These are phyloP conservation scores for Tetradesmus lagerheimii DNA, from an alignment of 139 green algal species.

Conservation along the genomic window DNA sequence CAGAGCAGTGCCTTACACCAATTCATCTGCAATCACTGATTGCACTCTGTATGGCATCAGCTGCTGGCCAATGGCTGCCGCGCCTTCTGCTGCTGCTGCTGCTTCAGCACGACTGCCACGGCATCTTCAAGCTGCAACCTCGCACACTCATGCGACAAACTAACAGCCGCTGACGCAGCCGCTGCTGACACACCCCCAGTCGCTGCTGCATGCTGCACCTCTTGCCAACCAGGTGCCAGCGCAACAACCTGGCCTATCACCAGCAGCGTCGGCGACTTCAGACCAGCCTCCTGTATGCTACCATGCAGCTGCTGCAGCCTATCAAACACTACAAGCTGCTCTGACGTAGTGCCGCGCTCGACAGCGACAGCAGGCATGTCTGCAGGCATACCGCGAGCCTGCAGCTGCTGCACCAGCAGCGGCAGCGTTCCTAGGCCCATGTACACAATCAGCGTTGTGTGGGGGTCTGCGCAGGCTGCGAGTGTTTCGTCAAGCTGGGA, in stretches of 20 bases:
- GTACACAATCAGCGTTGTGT: conserved; percentile 98
- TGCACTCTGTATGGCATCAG: neutral
- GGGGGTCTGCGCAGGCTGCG: conserved; percentile 69
- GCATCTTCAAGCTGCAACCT: conserved; percentile 29
- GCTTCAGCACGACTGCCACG: neutral
- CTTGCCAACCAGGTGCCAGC: conserved; percentile 51
- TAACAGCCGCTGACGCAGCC: neutral
- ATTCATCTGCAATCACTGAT: neutral
- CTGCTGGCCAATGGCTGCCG: neutral
- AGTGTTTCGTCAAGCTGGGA: conserved; percentile 70
- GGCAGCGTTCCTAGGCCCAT: conserved; percentile 97
- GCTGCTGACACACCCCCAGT: neutral
- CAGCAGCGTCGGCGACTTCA: conserved; percentile 95
- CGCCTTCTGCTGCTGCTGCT: conserved; percentile 7
- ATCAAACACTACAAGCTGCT: conserved; percentile 88
- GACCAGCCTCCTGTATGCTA: conserved; percentile 47
- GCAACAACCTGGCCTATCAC: conserved; percentile 89
- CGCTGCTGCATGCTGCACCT: conserved; percentile 8
- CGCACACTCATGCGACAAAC: neutral
- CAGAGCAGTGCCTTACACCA: too few species aligned
- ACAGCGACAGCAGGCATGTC: conserved; percentile 94
- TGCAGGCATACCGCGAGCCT: conserved; percentile 61
- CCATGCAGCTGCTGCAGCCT: conserved; percentile 66
- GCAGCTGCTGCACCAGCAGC: conserved; percentile 75
- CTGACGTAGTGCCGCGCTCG: conserved; percentile 92